Evolutionary conservation across 108 stramenopile genomes (phyloP).

Genomic region (Nitzschia sp.): DNA sequence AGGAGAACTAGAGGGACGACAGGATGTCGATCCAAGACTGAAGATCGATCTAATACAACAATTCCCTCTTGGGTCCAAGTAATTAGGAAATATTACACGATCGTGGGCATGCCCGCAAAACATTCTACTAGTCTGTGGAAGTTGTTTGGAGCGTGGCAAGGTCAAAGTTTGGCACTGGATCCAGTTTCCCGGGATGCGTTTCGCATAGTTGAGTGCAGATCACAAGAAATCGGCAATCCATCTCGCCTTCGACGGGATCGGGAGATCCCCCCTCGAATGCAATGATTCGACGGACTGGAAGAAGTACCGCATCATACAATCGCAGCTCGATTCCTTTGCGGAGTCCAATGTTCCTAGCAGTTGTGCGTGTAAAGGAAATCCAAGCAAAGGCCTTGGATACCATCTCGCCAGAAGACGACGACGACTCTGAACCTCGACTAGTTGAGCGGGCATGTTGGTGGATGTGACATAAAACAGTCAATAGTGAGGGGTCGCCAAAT

Average conservation of each 20-base stretch:
- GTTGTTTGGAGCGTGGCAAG: background rate
- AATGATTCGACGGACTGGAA: conserved; percentile 10
- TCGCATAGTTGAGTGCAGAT: conserved; percentile 46
- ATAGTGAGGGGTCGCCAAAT: background rate
- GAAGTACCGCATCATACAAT: conserved; percentile 34
- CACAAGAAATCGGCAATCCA: conserved; percentile 10
- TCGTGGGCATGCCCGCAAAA: background rate
- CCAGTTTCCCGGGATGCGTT: background rate
- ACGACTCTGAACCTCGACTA: background rate
- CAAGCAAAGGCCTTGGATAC: conserved; percentile 23
- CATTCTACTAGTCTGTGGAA: background rate
- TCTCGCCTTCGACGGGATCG: background rate
- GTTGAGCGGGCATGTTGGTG: conserved; percentile 17
- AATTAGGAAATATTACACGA: background rate
- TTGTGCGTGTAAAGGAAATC: conserved; percentile 31
- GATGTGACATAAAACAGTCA: conserved; percentile 25
- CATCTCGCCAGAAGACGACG: too few relatives aligned
- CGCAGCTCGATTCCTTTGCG: conserved; percentile 16
- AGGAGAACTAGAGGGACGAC: conserved; percentile 53
- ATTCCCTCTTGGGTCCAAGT: conserved; percentile 42
- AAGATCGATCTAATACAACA: conserved; percentile 63
- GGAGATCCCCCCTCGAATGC: background rate
- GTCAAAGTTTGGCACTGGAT: background rate
- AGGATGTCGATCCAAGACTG: conserved; percentile 64
- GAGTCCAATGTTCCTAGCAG: conserved; percentile 23